Conservation (phyloP, 148 eudicot genomes). For the Nepenthes gracilis region DNA sequence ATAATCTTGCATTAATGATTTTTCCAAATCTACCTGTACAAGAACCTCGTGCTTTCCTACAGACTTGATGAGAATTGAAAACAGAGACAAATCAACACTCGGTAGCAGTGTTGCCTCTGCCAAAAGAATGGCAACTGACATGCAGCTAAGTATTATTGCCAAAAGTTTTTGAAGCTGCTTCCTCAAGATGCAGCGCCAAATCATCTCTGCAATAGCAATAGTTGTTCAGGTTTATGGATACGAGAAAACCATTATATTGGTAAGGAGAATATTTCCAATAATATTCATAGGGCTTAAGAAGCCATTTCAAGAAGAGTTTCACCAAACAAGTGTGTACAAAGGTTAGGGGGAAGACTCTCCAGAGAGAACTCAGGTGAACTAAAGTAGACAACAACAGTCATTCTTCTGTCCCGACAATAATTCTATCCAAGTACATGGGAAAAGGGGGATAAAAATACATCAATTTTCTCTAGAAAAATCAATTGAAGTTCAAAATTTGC, state of each 20-base stretch:
- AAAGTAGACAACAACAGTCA: background rate
- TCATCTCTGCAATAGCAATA: conserved; percentile 40
- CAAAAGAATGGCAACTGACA: conserved; percentile 91
- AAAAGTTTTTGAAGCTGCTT: conserved; percentile 64
- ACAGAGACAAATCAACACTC: conserved; percentile 79
- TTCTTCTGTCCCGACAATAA: too few species aligned
- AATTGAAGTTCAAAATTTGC: too few species aligned
- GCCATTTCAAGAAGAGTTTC: background rate
- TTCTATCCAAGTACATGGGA: too few species aligned
- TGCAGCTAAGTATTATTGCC: conserved; percentile 85
- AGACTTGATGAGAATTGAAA: conserved; percentile 76
- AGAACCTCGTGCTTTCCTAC: conserved; percentile 62
- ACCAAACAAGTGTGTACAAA: background rate
- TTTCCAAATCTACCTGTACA: conserved; percentile 62
- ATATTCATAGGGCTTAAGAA: background rate
- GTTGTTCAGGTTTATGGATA: background rate
- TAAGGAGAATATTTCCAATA: too few species aligned
- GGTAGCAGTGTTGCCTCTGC: conserved; percentile 93
- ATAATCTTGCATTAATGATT: too few species aligned
- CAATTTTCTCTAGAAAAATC: too few species aligned
- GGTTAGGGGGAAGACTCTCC: background rate
- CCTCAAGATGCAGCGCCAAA: conserved; percentile 77
- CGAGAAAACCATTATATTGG: background rate
- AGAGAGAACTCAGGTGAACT: background rate
- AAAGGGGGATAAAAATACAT: too few species aligned